Evolutionary conservation across 352 stramenopile species (phyloP).

Genomic region (Pythium inflatum): DNA sequence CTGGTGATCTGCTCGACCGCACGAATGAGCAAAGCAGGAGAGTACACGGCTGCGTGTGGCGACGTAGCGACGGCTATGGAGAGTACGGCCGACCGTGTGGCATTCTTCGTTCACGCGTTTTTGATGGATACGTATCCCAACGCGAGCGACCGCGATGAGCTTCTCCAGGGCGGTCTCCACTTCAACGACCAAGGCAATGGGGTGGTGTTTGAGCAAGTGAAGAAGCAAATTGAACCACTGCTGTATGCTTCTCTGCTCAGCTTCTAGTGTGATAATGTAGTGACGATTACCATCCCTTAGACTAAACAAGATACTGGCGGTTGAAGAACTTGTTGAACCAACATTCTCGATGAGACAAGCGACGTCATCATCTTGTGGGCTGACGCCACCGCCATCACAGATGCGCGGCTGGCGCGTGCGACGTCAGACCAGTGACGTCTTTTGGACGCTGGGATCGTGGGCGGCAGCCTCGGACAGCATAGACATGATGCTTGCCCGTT

Average conservation of each 20-base stretch:
- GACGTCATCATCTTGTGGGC: no score
- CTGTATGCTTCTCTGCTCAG: neutral
- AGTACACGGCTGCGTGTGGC: constrained; percentile 16
- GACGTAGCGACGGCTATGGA: constrained; percentile 4
- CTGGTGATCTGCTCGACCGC: constrained; percentile 9
- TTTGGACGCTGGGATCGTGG: no score
- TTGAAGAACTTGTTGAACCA: no score
- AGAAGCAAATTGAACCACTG: neutral
- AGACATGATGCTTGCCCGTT: no score
- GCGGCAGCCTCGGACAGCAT: no score
- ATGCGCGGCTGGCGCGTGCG: no score
- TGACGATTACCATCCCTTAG: no score
- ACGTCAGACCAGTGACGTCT: no score
- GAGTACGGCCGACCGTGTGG: constrained; percentile 30
- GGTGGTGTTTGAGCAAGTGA: constrained; percentile 5
- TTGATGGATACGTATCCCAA: constrained; percentile 25
- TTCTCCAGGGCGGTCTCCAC: constrained; percentile 32
- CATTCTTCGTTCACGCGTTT: constrained; percentile 15
- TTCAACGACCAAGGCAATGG: constrained; percentile 33
- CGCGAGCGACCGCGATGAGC: neutral
- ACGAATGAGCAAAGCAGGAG: constrained; percentile 17
- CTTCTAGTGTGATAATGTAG: neutral
- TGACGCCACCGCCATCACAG: no score
- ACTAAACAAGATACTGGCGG: no score
- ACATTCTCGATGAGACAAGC: no score